These are phyloP conservation scores for Hirsutella rhossiliensis DNA, from an alignment of 2,329 filamentous ascomycete genomes.

Conservation along the genomic window DNA sequence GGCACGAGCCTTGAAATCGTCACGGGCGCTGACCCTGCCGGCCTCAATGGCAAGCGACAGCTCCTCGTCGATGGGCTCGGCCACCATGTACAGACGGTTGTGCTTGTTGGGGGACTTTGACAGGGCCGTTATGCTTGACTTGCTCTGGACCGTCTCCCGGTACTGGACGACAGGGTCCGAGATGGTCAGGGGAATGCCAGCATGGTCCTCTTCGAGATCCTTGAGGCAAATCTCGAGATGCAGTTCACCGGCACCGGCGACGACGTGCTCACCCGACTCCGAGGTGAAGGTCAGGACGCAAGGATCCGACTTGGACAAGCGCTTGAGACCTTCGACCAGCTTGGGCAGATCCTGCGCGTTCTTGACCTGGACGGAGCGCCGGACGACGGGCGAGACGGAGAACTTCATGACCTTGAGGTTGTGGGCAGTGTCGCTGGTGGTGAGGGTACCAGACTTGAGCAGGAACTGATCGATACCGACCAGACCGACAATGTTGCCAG, in stretches of 20 bases:
- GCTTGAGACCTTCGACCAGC: conserved; percentile 99
- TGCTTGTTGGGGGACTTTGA: conserved; percentile 99
- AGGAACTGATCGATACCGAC: conserved; percentile 99
- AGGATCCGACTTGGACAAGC: conserved; percentile 99
- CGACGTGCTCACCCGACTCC: conserved; percentile 95
- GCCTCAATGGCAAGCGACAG: conserved; percentile 79
- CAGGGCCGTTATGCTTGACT: conserved; percentile 89
- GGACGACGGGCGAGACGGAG: conserved; percentile 98
- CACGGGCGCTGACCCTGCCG: conserved; percentile 87
- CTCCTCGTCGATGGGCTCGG: conserved; percentile 84
- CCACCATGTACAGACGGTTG: conserved; percentile 98
- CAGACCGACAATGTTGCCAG: conserved; percentile 98
- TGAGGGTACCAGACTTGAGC: conserved; percentile 99
- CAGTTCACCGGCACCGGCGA: conserved; percentile 97
- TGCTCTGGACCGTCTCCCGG: conserved; percentile 82
- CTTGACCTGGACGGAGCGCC: conserved; percentile 98
- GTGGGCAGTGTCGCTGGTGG: conserved; percentile 93
- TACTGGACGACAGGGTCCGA: conserved; percentile 97
- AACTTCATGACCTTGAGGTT: conserved; percentile 99
- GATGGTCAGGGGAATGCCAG: conserved; percentile 92
- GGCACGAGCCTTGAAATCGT: conserved; percentile 98
- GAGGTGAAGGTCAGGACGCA: conserved; percentile 86
- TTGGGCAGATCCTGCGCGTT: conserved; percentile 99
- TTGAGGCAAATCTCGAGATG: conserved; percentile 99
- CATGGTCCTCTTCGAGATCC: conserved; percentile 99